Base-by-base conservation (phyloP, 306 rosid genomes). In the Medicago lupulina region DNA sequence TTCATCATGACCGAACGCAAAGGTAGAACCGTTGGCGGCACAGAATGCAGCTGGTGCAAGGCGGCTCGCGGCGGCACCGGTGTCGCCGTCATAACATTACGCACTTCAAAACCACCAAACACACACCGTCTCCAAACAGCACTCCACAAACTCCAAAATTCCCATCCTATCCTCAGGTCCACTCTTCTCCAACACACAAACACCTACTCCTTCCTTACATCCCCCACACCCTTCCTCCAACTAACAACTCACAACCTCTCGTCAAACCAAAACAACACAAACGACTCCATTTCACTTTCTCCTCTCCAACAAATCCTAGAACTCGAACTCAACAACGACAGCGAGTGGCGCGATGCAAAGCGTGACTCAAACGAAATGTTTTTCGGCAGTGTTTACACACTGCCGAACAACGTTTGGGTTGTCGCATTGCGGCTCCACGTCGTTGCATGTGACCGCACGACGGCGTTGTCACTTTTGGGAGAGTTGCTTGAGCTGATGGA, bases 31-130 rank as follows among this genome's bases (percentile, higher is more conserved):
- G 86, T 83, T 15, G 85, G 89, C 9, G 58, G 75, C 53, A 90
- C 85, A 4, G 93, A 90, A 78, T 11, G 10, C 34, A 83, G 80
- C 25, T 83, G 93, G 87, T 90, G 90, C 75, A 66, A 50, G 15
- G 89, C 91, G 0, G 86, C 78, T 41, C 79, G 69, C 4, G 87
- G 91, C 3, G 88, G 96, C 61, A 88, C 88, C 4, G 93, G 96
- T 75, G 74, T 85, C 8, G 88, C 85, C 7, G 86, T 83, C 3
- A 44, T 90, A 10, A 86, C 86, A 9, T 16, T 90, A 7, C 86
- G 44, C 10, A 15, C 36, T 71, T 58, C 88, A 2, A 84, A 78
- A 13, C 10, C 77, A n/a, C 82, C 70, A 0, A 23, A 78, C 4
- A 23, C 75, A 23, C 12, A 76, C 0, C 66, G 2, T 17, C 79